A percentile compares a stretch with the other conserved stretches of the same genome.
phyloP scores from a whole-genome alignment of 495 filamentous ascomycete species.

The Hypoxylon lienhwacheense region DNA sequence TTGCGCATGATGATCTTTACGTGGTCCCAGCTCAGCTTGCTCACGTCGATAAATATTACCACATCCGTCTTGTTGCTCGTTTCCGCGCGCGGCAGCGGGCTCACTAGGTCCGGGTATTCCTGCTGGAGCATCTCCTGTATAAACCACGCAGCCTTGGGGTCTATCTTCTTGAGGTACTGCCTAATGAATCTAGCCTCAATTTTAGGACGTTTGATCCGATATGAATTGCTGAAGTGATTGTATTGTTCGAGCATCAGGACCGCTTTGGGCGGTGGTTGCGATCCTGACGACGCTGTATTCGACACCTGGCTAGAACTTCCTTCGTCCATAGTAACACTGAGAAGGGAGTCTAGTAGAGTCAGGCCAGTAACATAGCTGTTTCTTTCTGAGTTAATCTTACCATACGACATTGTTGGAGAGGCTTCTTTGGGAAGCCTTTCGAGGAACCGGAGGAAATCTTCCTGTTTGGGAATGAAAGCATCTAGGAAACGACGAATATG shows the following conservation, averaged over 20 bases:
- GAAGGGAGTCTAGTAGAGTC: background rate
- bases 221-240: conserved; percentile 28
- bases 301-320: background rate
- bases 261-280: conserved; percentile 19
- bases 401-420: background rate
- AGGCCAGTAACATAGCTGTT: background rate
- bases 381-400: conserved; percentile 8
- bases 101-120: conserved; percentile 17
- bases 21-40: conserved; percentile 18
- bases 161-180: conserved; percentile 23
- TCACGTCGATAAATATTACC: conserved; percentile 11
- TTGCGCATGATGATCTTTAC: conserved; percentile 23
- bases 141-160: conserved; percentile 16
- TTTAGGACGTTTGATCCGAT: conserved; percentile 28
- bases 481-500: conserved; percentile 14
- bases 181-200: conserved; percentile 22
- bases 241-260: conserved; percentile 25
- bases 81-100: background rate
- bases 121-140: conserved; percentile 18
- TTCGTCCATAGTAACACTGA: background rate
- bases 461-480: conserved; percentile 20
- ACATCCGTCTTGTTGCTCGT: conserved; percentile 11
- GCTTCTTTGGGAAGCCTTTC: conserved; percentile 9
- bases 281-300: background rate
- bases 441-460: conserved; percentile 21